Evolutionary conservation across 768 basidiomycete species (phyloP).

Genomic region (Boletus subparvulus): DNA sequence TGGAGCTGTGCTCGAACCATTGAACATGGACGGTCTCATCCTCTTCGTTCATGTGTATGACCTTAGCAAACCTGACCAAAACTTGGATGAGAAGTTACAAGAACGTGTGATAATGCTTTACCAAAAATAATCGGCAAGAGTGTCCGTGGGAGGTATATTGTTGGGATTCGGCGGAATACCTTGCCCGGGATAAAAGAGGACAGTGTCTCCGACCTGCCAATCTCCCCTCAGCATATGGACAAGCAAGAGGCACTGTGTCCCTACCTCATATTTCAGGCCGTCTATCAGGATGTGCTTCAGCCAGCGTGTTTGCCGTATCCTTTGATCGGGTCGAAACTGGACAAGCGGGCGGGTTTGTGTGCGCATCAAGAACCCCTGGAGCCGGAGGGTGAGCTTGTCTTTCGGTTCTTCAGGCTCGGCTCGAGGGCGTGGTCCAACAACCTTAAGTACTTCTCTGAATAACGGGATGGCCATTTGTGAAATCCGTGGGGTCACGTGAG

Average conservation of each 20-base stretch:
- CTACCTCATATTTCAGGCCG: conserved; percentile 43
- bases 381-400: conserved; percentile 15
- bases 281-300: conserved; percentile 45
- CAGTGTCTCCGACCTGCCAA: conserved; percentile 59
- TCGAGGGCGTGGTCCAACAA: conserved; percentile 48
- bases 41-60: conserved; percentile 51
- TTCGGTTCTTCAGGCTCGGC: conserved; percentile 12
- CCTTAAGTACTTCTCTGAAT: conserved; percentile 53
- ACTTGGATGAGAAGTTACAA: neutral
- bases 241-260: conserved; percentile 3
- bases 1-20: conserved; percentile 72
- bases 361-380: conserved; percentile 24
- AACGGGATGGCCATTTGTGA: conserved; percentile 47
- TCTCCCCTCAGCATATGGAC: neutral
- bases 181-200: conserved; percentile 48
- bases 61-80: conserved; percentile 61
- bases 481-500: conserved; percentile 65
- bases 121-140: conserved; percentile 66
- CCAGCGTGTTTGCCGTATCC: conserved; percentile 36
- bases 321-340: conserved; percentile 32
- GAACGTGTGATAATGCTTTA: conserved; percentile 22
- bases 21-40: conserved; percentile 56
- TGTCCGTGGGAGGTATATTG: conserved; percentile 39
- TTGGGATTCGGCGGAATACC: conserved; percentile 36
- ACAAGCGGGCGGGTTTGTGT: conserved; percentile 11